These are phyloP conservation scores for Aureobasidium sp. DNA, from an alignment of 2,329 filamentous ascomycete species.

Conservation along the genomic window DNA sequence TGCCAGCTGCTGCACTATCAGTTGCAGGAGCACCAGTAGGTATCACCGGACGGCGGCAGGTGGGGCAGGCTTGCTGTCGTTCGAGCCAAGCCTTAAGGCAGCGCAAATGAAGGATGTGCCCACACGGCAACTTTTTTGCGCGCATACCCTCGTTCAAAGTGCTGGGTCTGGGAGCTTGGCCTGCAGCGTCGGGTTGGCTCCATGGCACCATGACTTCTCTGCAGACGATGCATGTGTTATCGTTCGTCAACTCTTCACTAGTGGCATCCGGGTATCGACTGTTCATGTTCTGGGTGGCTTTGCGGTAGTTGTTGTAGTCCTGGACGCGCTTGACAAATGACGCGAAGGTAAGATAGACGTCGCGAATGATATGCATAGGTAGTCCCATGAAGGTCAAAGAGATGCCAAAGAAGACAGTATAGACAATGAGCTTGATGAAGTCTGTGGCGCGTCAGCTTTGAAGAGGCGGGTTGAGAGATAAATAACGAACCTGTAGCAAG, in stretches of 20 bases:
- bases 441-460: slow-evolving; percentile 43
- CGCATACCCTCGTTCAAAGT: slow-evolving; percentile 61
- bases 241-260: slow-evolving; percentile 69
- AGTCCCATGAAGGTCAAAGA: slow-evolving; percentile 90
- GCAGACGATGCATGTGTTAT: slow-evolving; percentile 96
- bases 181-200: slow-evolving; percentile 42
- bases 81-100: slow-evolving; percentile 97
- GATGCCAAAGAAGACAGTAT: slow-evolving; percentile 86
- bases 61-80: slow-evolving; percentile 93
- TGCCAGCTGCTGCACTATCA: not conserved
- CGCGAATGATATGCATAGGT: slow-evolving; percentile 92
- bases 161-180: slow-evolving; percentile 19
- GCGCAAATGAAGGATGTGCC: slow-evolving; percentile 88
- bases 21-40: slow-evolving; percentile 12
- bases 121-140: slow-evolving; percentile 93
- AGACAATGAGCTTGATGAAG: slow-evolving; percentile 83
- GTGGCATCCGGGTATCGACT: slow-evolving; percentile 83
- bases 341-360: slow-evolving; percentile 86
- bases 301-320: slow-evolving; percentile 81
- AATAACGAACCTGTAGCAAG: slow-evolving; percentile 53
- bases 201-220: slow-evolving; percentile 90
- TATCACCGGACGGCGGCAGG: slow-evolving; percentile 72
- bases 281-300: slow-evolving; percentile 91
- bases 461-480: not conserved
- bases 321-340: slow-evolving; percentile 86